A percentile compares a stretch with the other conserved stretches of the same genome.
phyloP scores from a whole-genome alignment of 164 flowering plant genomes.

The Piper longum region DNA sequence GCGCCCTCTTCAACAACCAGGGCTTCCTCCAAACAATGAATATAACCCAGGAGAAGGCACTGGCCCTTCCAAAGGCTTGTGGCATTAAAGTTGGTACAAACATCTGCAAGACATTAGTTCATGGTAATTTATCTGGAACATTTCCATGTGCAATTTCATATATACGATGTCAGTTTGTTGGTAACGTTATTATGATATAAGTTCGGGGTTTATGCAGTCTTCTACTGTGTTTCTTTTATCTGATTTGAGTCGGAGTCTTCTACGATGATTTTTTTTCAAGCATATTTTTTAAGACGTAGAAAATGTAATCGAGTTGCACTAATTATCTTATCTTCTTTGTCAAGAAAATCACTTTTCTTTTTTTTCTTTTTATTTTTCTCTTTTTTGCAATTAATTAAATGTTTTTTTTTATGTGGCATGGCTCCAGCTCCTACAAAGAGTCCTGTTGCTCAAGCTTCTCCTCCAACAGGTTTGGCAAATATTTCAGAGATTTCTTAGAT shows the following conservation, averaged over 20 bases:
- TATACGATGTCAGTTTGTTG: too few relatives aligned
- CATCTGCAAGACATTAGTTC: slow-evolving; percentile 12
- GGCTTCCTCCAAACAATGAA: slow-evolving; percentile 18
- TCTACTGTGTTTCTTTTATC: too few relatives aligned
- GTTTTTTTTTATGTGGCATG: not conserved
- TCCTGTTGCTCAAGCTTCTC: not conserved
- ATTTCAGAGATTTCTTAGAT: not conserved
- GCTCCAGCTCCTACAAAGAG: not conserved
- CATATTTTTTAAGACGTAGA: too few relatives aligned
- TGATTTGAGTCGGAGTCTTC: too few relatives aligned
- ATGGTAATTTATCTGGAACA: not conserved
- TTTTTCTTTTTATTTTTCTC: too few relatives aligned
- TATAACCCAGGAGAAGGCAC: slow-evolving; percentile 19
- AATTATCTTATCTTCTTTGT: too few relatives aligned
- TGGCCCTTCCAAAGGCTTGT: slow-evolving; percentile 30
- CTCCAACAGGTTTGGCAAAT: not conserved
- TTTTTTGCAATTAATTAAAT: too few relatives aligned
- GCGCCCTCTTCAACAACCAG: slow-evolving; percentile 21
- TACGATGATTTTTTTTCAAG: too few relatives aligned
- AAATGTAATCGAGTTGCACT: too few relatives aligned
- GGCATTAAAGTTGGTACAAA: slow-evolving; percentile 18
- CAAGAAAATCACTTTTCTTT: too few relatives aligned
- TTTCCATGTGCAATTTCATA: not conserved
- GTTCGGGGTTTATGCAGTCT: too few relatives aligned
- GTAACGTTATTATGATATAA: too few relatives aligned